Evolutionary conservation across 331 rosid species (phyloP).

Genomic region (Rosa hybrid): DNA sequence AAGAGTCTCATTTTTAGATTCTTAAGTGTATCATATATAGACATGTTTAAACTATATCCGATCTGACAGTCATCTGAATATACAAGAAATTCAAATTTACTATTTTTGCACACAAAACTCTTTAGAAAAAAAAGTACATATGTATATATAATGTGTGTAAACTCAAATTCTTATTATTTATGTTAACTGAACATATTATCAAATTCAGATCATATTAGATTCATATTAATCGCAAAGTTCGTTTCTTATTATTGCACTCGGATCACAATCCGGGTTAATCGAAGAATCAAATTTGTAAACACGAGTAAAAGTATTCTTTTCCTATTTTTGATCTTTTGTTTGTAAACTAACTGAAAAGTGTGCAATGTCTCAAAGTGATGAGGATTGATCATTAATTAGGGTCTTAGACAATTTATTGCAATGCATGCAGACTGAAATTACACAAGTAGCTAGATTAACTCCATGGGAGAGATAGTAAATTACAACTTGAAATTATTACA

Average conservation of each 20-base stretch:
- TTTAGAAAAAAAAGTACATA: background rate
- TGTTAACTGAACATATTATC: background rate
- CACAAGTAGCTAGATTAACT: background rate
- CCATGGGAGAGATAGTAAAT: background rate
- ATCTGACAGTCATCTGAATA: background rate
- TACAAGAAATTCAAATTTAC: too few species aligned
- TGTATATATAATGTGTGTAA: background rate
- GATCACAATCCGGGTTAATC: background rate
- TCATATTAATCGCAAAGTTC: background rate
- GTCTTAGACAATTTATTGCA: background rate
- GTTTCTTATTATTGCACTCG: background rate
- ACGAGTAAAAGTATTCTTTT: background rate
- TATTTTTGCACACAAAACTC: too few species aligned
- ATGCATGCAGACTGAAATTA: background rate
- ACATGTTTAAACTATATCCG: background rate
- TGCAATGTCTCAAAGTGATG: background rate
- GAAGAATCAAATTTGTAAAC: background rate
- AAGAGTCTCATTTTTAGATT: background rate
- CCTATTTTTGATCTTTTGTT: too few species aligned
- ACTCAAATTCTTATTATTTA: too few species aligned
- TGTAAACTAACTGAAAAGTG: too few species aligned
- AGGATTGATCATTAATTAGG: background rate
- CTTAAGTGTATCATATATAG: background rate
- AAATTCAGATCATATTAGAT: background rate
- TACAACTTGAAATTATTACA: background rate